Base-by-base conservation (phyloP, 805 yeast species). In the Kurtzmaniella cleridarum region DNA sequence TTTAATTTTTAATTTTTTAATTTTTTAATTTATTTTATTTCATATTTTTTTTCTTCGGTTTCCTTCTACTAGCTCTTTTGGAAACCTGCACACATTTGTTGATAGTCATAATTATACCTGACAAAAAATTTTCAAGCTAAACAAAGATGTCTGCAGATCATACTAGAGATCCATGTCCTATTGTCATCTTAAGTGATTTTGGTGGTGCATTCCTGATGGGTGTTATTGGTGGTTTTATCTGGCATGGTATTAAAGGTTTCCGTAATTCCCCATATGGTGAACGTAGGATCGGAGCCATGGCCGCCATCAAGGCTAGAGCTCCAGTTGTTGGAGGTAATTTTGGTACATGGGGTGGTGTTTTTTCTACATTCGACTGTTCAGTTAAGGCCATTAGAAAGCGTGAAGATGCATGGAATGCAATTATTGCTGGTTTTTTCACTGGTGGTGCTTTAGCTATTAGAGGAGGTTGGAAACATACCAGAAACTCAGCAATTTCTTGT, bases 131-230 rank as follows among this genome's bases (percentile, higher is more conserved):
- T 31, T 31, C 34, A 16, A 31, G 16, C n/a, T 18, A 11, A 14
- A 14, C 20, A 18, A 51, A 27, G 33, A 83, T 84, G 90, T 84
- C 95, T 34, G 95, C 96, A 40, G 98, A 93, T 70, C 98, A 93
- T 67, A 80, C 96, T 32, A 86, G 98, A 79, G 99, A 93, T 63
- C 99, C 99, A 53, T 93, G 99, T 70, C 99, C 99, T 41, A 76
- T 91, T 50, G 97, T 93, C 42, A 88, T 93, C 50, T 71, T 93
- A 49, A 91, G 83, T 66, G 99, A 93, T 72, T 93, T 93, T 55
- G 99, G 99, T 60, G 98, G 97, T 63, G 98, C 98, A 41, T 93
- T 90, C 57, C 82, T 98, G 57, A 91, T 93, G 98, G 99, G 99
- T 69, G 96, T 80, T 53, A 85, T 93, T 57, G 98, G 98, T 71